Conservation (phyloP, 176 grass and related monocot genomes). For the Lolium perenne region DNA sequence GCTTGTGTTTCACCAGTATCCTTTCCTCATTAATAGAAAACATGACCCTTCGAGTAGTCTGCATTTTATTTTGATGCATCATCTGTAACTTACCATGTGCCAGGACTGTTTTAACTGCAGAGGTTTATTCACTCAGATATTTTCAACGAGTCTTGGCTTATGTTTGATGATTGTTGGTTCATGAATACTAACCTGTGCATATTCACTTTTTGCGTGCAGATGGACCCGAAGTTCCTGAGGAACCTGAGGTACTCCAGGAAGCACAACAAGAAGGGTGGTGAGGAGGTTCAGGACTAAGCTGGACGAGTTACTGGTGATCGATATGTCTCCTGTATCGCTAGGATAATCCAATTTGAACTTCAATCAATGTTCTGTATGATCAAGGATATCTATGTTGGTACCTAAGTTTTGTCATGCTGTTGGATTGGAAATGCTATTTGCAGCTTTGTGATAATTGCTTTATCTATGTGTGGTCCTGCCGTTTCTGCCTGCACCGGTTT, state of each 20-base stretch:
- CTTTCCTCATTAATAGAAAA: background rate
- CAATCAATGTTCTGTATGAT: slow-evolving; percentile 28
- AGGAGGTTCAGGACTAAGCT: slow-evolving; percentile 52
- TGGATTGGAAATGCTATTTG: slow-evolving; percentile 36
- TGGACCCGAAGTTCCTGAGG: slow-evolving; percentile 81
- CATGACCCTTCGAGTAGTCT: no score
- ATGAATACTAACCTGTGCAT: background rate
- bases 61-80: background rate
- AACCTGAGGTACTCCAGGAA: slow-evolving; percentile 84
- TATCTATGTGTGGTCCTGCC: background rate
- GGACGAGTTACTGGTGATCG: background rate
- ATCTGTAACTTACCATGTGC: background rate
- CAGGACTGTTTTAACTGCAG: background rate
- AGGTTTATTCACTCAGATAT: background rate
- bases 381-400: slow-evolving; percentile 8
- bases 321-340: slow-evolving; percentile 40
- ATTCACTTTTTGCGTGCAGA: slow-evolving; percentile 28
- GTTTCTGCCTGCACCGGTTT: background rate
- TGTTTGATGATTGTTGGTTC: background rate
- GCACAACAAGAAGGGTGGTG: slow-evolving; percentile 59
- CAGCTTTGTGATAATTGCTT: slow-evolving; percentile 18
- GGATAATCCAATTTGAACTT: slow-evolving; percentile 42
- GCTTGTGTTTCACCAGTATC: background rate
- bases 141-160: background rate
- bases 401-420: slow-evolving; percentile 28